A percentile compares a stretch with the other conserved stretches of the same genome.
phyloP scores from a whole-genome alignment of 352 stramenopile genomes.

The Phytophthora palmivora region DNA sequence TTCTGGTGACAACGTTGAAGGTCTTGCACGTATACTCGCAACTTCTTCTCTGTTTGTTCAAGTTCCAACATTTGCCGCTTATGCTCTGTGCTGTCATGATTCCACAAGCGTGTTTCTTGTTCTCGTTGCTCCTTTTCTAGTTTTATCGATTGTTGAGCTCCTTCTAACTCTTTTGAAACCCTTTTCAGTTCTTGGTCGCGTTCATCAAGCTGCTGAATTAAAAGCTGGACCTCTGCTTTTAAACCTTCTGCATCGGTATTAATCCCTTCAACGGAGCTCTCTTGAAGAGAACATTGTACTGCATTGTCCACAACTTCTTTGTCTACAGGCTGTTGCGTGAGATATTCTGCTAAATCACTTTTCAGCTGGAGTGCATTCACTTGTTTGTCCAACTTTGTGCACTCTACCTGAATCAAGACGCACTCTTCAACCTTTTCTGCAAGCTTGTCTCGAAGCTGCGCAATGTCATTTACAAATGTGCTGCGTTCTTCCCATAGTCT shows the following conservation, averaged over 20 bases:
- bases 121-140: slow-evolving; percentile 9
- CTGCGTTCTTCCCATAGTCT: slow-evolving; percentile 40
- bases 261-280: slow-evolving; percentile 11
- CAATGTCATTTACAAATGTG: slow-evolving; percentile 26
- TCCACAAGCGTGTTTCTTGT: slow-evolving; percentile 1
- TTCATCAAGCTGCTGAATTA: slow-evolving; percentile 8
- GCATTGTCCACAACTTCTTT: slow-evolving; percentile 11
- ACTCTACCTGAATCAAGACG: slow-evolving; percentile 11
- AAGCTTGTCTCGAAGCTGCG: slow-evolving; percentile 25
- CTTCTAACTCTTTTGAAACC: slow-evolving; percentile 7
- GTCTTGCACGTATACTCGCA: slow-evolving; percentile 3
- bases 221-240: slow-evolving; percentile 5
- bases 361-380: slow-evolving; percentile 11
- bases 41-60: slow-evolving; percentile 5
- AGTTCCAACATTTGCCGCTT: slow-evolving; percentile 16
- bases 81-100: not conserved
- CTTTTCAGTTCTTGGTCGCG: slow-evolving; percentile 16
- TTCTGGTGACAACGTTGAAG: slow-evolving; percentile 14
- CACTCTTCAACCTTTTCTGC: slow-evolving; percentile 28
- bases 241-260: slow-evolving; percentile 13
- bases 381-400: slow-evolving; percentile 27
- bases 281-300: slow-evolving; percentile 25
- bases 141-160: slow-evolving; percentile 1
- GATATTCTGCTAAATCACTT: not conserved
- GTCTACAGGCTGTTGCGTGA: not conserved